Conservation (phyloP, 2,329 filamentous ascomycete species). For the Xenosphaeropsis pyriputrescens region DNA sequence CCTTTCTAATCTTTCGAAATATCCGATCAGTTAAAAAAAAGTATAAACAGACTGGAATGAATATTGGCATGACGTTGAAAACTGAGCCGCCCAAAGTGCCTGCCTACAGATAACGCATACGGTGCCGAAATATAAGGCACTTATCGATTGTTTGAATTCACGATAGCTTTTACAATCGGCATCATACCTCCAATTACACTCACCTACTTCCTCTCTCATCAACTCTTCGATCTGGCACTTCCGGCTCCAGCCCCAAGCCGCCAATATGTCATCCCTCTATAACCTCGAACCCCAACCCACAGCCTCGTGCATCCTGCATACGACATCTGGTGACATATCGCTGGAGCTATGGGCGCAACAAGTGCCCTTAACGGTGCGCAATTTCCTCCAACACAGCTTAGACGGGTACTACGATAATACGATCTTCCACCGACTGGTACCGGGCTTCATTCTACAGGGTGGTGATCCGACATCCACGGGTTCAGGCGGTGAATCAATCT, state of each 20-base stretch:
- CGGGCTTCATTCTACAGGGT: constrained; percentile 86
- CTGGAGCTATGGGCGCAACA: constrained; percentile 94
- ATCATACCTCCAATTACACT: too few species aligned
- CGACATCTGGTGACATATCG: constrained; percentile 75
- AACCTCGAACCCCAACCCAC: constrained; percentile 92
- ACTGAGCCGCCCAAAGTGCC: too few species aligned
- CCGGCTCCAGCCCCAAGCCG: too few species aligned
- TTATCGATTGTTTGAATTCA: too few species aligned
- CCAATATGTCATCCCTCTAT: constrained; percentile 72
- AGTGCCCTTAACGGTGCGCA: constrained; percentile 78
- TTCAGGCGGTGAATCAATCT: constrained; percentile 82
- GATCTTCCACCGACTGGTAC: constrained; percentile 84
- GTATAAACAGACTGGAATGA: too few species aligned
- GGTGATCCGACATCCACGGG: constrained; percentile 91
- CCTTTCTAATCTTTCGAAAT: too few species aligned
- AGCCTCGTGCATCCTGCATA: constrained; percentile 81
- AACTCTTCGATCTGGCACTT: too few species aligned
- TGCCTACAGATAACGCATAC: too few species aligned
- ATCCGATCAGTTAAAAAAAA: too few species aligned
- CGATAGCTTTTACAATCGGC: too few species aligned
- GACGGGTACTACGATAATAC: constrained; percentile 93
- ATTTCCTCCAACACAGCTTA: constrained; percentile 88
- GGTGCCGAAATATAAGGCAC: too few species aligned
- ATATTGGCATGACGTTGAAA: too few species aligned
- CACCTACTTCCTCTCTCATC: background rate